Evolutionary conservation across 2,329 filamentous ascomycete genomes (phyloP), one percentile per base, ranked within the genome.

Genomic region (Sarocladiaceae sp.): DNA sequence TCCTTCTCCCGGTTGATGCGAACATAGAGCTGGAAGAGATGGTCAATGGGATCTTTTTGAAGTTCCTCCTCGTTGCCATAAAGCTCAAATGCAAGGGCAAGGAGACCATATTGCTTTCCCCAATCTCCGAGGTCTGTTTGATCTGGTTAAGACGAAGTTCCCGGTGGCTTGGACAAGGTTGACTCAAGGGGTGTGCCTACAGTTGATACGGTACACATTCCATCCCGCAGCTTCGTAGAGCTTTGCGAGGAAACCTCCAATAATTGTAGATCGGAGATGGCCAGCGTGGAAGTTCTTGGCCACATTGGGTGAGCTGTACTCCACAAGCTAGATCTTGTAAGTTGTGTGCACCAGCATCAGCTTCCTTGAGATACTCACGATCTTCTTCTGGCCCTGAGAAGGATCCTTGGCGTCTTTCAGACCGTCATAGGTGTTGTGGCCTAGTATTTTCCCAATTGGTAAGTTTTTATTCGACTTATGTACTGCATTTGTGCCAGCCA

Each of bases 221-320:
- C 86, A 91, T 48, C 87, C 88, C 29, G 83, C 83, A 28, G 73
- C 74, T 60, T 86, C 77, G 65, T 90, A 87, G 17, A 90, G 70
- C 64, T 90, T 90, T 20, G 85, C 74, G 36, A 91, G 73, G 71
- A 90, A 91, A 35, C 86, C 86, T 47, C 87, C 87, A 55, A 91
- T 90, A 63, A 91, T 90, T 33, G 87, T 92, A 60, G 83, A 87
- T 62, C 88, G 79, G 60, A 91, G 73, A 67, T 92, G 87, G 12
- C 87, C 86, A 35, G 87, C 87, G 64, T 90, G 87, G 73, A 91
- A 91, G 22, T 87, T 88, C 71, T 93, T 93, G 42, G 89, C 89
- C 54, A 94, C 91, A 66, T 94, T 94, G 49, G 90, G 89, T 7
- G 87, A 91, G 7, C 86, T 90, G 69, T 93, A 94, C 63, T 94